phyloP scores from a whole-genome alignment of 257 asterid genomes.

The Penstemon barbatus region DNA sequence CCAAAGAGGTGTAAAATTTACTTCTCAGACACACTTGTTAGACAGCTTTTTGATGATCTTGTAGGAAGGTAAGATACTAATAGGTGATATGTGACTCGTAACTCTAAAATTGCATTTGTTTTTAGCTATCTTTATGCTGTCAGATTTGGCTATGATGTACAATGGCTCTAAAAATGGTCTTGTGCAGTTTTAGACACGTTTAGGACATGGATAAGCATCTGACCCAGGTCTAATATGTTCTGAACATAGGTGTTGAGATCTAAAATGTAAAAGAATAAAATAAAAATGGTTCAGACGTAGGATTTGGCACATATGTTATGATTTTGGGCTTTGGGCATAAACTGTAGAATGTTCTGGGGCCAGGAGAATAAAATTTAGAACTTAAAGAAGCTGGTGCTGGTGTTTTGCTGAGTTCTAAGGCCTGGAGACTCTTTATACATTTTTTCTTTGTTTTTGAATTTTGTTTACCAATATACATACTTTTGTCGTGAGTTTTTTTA shows the following conservation, averaged over 20 bases:
- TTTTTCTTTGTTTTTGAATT: neutral
- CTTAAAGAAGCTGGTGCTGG: neutral
- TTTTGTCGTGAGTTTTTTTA: neutral
- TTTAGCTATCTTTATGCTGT: conserved; percentile 10
- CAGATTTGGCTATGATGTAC: conserved; percentile 15
- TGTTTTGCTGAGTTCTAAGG: neutral
- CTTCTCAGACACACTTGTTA: conserved; percentile 52
- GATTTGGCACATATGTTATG: conserved; percentile 10
- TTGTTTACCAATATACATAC: neutral
- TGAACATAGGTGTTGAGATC: conserved; percentile 6
- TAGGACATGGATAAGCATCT: conserved; percentile 9
- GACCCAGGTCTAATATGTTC: conserved; percentile 1
- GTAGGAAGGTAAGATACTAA: conserved; percentile 61
- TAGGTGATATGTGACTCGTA: conserved; percentile 4
- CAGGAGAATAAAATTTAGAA: neutral
- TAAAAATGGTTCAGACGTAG: neutral
- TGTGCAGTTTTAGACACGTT: conserved; percentile 9
- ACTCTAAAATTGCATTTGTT: neutral
- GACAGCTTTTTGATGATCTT: conserved; percentile 63
- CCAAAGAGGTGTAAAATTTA: conserved; percentile 31
- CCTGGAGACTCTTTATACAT: neutral
- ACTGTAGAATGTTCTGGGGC: neutral
- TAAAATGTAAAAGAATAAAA: neutral
- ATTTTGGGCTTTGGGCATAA: neutral
- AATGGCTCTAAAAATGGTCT: conserved; percentile 15